Evolutionary conservation across 371 early-diverging fungal genomes (phyloP).

Genomic region (Nematocida sp.): DNA sequence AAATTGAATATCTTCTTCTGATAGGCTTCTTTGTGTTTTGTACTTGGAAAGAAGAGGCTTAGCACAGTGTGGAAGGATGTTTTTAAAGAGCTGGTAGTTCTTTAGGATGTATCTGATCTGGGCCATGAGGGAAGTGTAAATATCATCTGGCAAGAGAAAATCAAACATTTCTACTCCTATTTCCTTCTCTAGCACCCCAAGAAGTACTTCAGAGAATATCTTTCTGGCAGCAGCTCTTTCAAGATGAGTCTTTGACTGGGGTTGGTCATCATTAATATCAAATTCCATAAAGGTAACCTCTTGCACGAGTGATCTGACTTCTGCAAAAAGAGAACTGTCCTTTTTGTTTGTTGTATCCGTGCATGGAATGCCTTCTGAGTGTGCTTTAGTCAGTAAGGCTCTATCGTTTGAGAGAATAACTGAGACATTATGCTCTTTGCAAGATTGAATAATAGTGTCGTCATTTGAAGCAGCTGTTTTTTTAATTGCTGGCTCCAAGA

Average conservation of each 20-base stretch:
- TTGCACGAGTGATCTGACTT: conserved; percentile 4
- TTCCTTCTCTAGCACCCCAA: conserved; percentile 4
- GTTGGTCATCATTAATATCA: conserved; percentile 17
- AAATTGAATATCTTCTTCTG: not conserved
- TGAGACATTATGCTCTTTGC: conserved; percentile 17
- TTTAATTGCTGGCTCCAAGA: conserved; percentile 5
- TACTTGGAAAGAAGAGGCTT: too few species aligned
- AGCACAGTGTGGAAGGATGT: not conserved
- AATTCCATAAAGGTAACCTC: conserved; percentile 35
- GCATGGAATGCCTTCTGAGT: not conserved
- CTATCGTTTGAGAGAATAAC: conserved; percentile 27
- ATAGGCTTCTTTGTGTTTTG: too few species aligned
- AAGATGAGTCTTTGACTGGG: not conserved
- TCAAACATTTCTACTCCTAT: conserved; percentile 8
- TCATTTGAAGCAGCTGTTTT: conserved; percentile 24
- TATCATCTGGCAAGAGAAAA: not conserved
- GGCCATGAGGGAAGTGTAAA: conserved; percentile 6
- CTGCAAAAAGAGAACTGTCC: not conserved
- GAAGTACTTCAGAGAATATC: conserved; percentile 9
- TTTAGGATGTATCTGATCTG: conserved; percentile 15
- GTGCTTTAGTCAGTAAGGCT: conserved; percentile 10
- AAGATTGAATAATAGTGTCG: conserved; percentile 34
- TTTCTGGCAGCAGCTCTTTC: not conserved
- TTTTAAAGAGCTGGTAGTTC: conserved; percentile 17
- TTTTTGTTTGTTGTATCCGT: conserved; percentile 1